Base-by-base conservation (phyloP, 148 eudicot species). In the Talinum fruticosum region DNA sequence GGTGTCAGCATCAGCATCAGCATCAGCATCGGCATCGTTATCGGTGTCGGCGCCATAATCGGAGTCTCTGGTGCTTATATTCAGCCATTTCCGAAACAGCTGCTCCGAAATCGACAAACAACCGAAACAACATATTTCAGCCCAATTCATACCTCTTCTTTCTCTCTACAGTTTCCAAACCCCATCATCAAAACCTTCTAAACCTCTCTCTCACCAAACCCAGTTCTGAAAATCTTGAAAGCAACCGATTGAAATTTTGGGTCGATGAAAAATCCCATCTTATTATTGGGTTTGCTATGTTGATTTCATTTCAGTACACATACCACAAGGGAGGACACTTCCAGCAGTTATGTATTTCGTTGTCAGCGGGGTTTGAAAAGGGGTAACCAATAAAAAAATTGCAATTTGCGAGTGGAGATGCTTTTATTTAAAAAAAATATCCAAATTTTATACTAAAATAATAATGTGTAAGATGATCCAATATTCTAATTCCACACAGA, bases 81-180 rank as follows among this genome's bases (percentile, higher is more conserved):
- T 91, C 65, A 95, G 90, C 92, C 87, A 87, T 75, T 95, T 95
- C 10, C 99, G 91, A 47, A 95, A 75, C 57, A 51, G 57, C 57
- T 51, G 57, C n/a, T 21, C 57, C 57, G 57, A 51, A 51, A 51
- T 51, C 57, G 57, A 51, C 57, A 51, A 77, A 82, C 87, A 91
- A 87, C 84, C 90, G 68, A 86, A 88, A 83, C 94, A 93, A 87
- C 89, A 86, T 68, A 86, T 44, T 86, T 91, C 94, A 88, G 87
- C 87, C 89, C 88, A 90, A 82, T 69, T 66, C 73, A 72, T 78
- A 65, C 76, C 19, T 26, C 44, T 41, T n/a, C 47, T 28, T 54
- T 57, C 28, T 35, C 34, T 74, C 49, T 59, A 74, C 77, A 59
- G 38, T 41, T 35, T 47, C 8, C 71, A 61, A 54, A 5, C 35